A percentile compares a stretch with the other conserved stretches of the same genome.
Evolutionary conservation across 164 flowering plant genomes (phyloP).

Genomic region (Kingdonia uniflora): DNA sequence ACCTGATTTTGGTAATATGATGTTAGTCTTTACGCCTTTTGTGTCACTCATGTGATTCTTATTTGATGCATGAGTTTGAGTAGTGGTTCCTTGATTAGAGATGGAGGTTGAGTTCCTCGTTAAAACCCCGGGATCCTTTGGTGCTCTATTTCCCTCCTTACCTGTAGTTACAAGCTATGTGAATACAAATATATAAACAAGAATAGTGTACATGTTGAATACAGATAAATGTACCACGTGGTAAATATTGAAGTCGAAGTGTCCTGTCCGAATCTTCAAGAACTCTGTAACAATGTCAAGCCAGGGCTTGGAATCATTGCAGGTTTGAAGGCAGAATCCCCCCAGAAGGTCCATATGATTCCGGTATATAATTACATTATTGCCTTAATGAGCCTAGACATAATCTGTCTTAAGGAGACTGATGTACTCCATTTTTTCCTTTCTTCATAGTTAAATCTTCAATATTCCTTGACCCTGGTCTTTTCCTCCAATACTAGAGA

Average conservation of each 20-base stretch:
- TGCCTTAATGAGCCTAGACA: no score
- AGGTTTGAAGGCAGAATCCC: no score
- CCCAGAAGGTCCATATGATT: no score
- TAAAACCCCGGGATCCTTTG: constrained; percentile 17
- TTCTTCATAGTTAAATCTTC: no score
- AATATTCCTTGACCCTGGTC: no score
- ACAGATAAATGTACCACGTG: background rate
- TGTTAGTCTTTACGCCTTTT: constrained; percentile 15
- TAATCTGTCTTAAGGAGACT: no score
- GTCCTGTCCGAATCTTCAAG: no score
- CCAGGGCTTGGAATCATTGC: no score
- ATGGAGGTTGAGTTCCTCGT: constrained; percentile 24
- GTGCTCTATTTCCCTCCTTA: constrained; percentile 13
- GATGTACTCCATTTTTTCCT: no score
- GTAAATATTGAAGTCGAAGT: background rate
- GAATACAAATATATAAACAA: background rate
- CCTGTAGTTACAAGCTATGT: constrained; percentile 15
- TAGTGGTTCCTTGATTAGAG: constrained; percentile 8
- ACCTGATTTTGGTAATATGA: constrained; percentile 32
- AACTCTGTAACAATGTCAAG: no score
- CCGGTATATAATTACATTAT: no score
- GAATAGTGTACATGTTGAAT: background rate
- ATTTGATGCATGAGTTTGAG: constrained; percentile 10
- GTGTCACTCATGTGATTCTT: constrained; percentile 15
- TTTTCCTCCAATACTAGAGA: no score